phyloP scores from a whole-genome alignment of 129 eudicot genomes.

The Pulicaria dysenterica region DNA sequence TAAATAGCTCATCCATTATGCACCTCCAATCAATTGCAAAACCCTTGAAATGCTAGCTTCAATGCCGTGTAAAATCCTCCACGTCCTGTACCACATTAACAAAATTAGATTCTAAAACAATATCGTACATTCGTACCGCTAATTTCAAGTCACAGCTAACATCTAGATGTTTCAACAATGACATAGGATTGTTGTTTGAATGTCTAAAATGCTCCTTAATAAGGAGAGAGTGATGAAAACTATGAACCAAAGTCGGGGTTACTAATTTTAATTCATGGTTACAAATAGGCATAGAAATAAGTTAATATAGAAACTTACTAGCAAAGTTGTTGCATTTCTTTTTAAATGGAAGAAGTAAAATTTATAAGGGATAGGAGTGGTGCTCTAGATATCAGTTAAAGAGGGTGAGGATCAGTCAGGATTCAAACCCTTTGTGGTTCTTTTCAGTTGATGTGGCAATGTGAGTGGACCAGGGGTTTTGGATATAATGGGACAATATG shows the following conservation, averaged over 20 bases:
- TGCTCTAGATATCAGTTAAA: background rate
- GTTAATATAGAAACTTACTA: background rate
- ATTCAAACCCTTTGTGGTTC: no score
- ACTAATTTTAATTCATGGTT: background rate
- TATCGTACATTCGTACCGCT: no score
- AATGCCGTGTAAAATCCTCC: no score
- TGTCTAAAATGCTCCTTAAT: background rate
- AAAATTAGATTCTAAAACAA: no score
- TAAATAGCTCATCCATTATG: no score
- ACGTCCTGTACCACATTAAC: no score
- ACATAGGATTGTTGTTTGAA: background rate
- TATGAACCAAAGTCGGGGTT: background rate
- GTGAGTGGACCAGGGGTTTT: no score
- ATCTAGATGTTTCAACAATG: background rate
- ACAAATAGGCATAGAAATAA: slow-evolving; percentile 6
- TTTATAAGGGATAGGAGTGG: background rate
- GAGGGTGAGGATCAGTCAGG: background rate
- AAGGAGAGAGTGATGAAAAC: background rate
- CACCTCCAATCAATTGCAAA: no score
- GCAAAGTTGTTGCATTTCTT: background rate
- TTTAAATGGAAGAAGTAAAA: slow-evolving; percentile 11
- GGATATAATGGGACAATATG: no score
- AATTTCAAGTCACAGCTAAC: no score
- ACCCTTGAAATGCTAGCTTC: no score
- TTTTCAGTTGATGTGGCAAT: no score